These are phyloP conservation scores for Eucalyptus shirleyi DNA, from an alignment of 345 rosid genomes.

Conservation along the genomic window DNA sequence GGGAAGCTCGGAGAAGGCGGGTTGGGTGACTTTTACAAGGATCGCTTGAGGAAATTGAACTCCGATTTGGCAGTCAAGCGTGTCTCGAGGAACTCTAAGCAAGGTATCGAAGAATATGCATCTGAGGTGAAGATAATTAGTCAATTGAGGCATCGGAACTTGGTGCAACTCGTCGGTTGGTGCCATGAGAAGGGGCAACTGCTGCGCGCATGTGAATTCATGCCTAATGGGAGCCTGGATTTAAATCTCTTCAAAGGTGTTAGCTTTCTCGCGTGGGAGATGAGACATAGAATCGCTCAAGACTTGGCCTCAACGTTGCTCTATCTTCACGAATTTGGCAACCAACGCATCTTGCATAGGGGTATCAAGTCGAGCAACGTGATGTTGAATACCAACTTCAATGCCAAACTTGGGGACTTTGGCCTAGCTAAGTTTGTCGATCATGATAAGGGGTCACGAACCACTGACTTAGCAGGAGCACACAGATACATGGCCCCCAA, in stretches of 20 bases:
- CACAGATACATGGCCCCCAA: constrained; percentile 5
- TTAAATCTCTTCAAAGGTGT: constrained; percentile 1
- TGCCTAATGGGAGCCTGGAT: constrained; percentile 1
- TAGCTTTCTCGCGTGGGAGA: constrained; percentile 6
- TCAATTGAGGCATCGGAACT: constrained; percentile 6
- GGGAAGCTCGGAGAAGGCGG: constrained; percentile 6
- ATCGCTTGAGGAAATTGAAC: not conserved
- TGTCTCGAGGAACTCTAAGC: not conserved
- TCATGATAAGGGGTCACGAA: constrained; percentile 3
- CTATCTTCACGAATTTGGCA: constrained; percentile 9
- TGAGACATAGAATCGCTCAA: not conserved
- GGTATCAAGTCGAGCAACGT: constrained; percentile 16
- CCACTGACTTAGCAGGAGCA: constrained; percentile 10
- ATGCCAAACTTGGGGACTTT: constrained; percentile 22
- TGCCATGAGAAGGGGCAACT: constrained; percentile 7
- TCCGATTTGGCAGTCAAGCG: constrained; percentile 2
- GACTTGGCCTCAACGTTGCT: constrained; percentile 10
- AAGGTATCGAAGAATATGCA: constrained; percentile 4
- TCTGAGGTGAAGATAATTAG: constrained; percentile 17
- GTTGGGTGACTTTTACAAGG: constrained; percentile 10
- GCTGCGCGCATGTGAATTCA: constrained; percentile 2
- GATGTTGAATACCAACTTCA: constrained; percentile 3
- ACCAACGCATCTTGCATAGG: constrained; percentile 5
- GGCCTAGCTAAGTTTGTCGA: constrained; percentile 19
- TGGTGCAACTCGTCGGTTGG: constrained; percentile 16